Evolutionary conservation across 805 yeast species (phyloP), one percentile per base, ranked within the genome.

Genomic region (Lachancea mirantina): DNA sequence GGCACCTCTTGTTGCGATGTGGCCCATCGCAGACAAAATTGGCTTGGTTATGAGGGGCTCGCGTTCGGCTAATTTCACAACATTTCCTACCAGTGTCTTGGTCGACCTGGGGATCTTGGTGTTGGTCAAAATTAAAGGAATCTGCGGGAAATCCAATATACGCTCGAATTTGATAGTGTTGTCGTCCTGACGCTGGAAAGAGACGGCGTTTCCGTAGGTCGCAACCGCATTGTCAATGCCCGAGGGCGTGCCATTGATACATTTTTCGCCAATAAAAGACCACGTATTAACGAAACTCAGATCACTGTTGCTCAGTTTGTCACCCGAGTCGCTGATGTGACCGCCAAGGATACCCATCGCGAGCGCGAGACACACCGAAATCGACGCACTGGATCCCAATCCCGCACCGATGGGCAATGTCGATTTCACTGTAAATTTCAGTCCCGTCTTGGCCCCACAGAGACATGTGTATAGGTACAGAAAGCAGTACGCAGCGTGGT

Each of bases 161-260:
- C 46, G 39, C n/a, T 43, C 46, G 21, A 45, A 41, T 14, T 39
- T 40, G 18, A 41, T 44, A 20, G 40, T 36, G 11, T 59, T 63
- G 55, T 63, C 49, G 30, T 32, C 41, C 25, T 44, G 45, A 28
- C 94, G 72, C 59, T 82, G 89, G 60, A 78, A 89, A 74, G 79
- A 67, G 1, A 92, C 95, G 0, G 97, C 97, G 28, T 96, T 96
- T 14, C 98, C 98, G 45, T 78, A 78, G 0, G 96, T 82, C 2
- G 97, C 94, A 30, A 89, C 96, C 0, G 96, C 87, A 52, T 92
- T 92, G 56, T 92, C 98, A 33, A 92, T 85, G 8, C 98, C 98
- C 13, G 94, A 79, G 6, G 98, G 98, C 47, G 83, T 87, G 2
- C 97, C 97, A 53, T 89, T 97, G 45, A 88, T 83, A 53, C 96